Evolutionary conservation across 352 stramenopile genomes (phyloP).

Genomic region (Pythium monospermum): DNA sequence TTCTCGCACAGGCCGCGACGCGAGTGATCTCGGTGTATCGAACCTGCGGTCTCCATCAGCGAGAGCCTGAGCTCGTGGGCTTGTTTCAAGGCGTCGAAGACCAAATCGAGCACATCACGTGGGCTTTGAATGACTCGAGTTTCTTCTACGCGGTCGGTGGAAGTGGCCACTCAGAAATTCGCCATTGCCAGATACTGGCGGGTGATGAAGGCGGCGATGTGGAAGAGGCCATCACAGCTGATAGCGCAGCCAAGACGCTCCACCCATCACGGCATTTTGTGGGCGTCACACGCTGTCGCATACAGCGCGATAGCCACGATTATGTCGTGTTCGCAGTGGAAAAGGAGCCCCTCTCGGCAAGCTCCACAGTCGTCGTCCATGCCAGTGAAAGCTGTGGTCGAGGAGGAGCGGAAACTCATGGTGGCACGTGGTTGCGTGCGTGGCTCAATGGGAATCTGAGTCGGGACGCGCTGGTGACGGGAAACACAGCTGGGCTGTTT

Average conservation of each 20-base stretch:
- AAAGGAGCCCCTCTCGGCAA: conserved; percentile 12
- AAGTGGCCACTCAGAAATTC: conserved; percentile 22
- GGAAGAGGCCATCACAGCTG: conserved; percentile 20
- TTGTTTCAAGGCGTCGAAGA: conserved; percentile 40
- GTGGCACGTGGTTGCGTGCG: conserved; percentile 22
- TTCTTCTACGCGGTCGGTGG: conserved; percentile 37
- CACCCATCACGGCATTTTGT: background rate
- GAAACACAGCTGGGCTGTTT: background rate
- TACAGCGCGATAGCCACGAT: conserved; percentile 34
- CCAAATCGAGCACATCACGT: conserved; percentile 31
- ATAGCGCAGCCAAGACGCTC: conserved; percentile 9
- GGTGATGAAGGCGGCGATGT: conserved; percentile 33
- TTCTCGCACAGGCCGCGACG: conserved; percentile 30
- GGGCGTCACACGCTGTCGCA: background rate
- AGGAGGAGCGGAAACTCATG: background rate
- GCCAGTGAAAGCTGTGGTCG: no score
- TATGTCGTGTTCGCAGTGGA: conserved; percentile 54
- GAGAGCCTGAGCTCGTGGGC: conserved; percentile 46
- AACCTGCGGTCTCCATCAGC: conserved; percentile 31
- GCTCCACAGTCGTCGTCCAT: no score
- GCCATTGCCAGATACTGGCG: conserved; percentile 33
- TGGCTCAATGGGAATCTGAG: conserved; percentile 53
- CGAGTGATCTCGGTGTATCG: conserved; percentile 51
- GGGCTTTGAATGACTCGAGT: conserved; percentile 43
- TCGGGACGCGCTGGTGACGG: conserved; percentile 29